A percentile compares a stretch with the other conserved stretches of the same genome.
Conservation (phyloP, 805 yeast species). For the Candida schatavii region DNA sequence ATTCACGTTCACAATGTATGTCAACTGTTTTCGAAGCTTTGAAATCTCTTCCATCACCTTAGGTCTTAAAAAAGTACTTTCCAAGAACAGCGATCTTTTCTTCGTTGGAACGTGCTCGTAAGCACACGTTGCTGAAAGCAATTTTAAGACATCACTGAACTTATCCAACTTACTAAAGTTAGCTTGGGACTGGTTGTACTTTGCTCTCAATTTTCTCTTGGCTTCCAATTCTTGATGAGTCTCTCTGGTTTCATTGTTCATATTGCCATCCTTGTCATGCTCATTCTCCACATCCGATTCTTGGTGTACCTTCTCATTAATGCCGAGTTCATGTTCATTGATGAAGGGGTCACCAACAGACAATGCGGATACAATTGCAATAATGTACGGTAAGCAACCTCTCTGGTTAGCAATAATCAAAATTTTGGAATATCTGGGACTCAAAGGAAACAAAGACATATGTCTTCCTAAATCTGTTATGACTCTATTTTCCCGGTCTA, state of each 20-base stretch:
- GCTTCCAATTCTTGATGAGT: conserved; percentile 38
- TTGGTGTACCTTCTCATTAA: conserved; percentile 18
- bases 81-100: conserved; percentile 46
- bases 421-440: conserved; percentile 92
- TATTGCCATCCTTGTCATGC: conserved; percentile 21
- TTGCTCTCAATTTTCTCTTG: conserved; percentile 42
- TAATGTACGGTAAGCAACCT: conserved; percentile 80
- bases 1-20: conserved; percentile 67
- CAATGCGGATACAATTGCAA: conserved; percentile 86
- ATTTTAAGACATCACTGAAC: conserved; percentile 69
- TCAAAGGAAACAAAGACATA: conserved; percentile 89
- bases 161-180: conserved; percentile 67
- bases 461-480: conserved; percentile 78
- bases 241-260: conserved; percentile 31
- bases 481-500: conserved; percentile 47
- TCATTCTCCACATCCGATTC: conserved; percentile 9
- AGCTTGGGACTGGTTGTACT: conserved; percentile 57
- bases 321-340: conserved; percentile 70
- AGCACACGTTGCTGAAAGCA: conserved; percentile 84
- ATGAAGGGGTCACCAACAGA: conserved; percentile 93
- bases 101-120: conserved; percentile 65
- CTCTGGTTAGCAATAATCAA: conserved; percentile 83
- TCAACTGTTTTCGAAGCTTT: conserved; percentile 77
- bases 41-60: conserved; percentile 83
- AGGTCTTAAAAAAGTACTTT: conserved; percentile 64